These are phyloP conservation scores for Fusarium paranaense DNA, from an alignment of 2,329 filamentous ascomycete genomes.

Conservation along the genomic window DNA sequence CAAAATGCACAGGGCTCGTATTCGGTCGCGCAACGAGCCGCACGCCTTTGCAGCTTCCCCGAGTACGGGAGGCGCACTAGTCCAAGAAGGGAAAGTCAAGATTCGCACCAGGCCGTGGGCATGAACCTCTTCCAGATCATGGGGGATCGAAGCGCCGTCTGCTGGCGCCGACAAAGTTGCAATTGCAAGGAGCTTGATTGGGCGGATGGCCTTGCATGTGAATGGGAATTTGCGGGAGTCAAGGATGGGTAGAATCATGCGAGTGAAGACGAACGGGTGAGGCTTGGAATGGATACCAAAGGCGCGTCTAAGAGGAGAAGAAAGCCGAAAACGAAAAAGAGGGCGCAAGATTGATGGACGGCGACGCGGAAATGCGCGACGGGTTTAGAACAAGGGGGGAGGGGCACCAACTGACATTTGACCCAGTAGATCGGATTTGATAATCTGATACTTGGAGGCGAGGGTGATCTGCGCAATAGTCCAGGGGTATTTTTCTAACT, in stretches of 20 bases:
- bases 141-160: background rate
- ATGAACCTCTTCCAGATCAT: background rate
- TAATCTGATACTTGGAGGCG: slow-evolving; percentile 33
- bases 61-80: slow-evolving; percentile 6
- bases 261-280: slow-evolving; percentile 24
- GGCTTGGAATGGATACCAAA: slow-evolving; percentile 5
- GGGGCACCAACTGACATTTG: background rate
- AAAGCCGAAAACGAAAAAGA: slow-evolving; percentile 42
- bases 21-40: slow-evolving; percentile 2
- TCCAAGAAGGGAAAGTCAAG: background rate
- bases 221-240: background rate
- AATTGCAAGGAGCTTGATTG: slow-evolving; percentile 26
- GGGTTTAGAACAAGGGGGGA: slow-evolving; percentile 15
- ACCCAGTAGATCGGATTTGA: slow-evolving; percentile 35
- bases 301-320: background rate
- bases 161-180: background rate
- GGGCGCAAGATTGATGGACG: slow-evolving; percentile 25
- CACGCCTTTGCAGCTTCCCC: background rate
- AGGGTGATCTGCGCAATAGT: slow-evolving; percentile 16
- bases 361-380: slow-evolving; percentile 19
- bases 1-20: slow-evolving; percentile 6
- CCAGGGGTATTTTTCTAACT: slow-evolving; percentile 29
- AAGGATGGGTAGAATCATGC: background rate
- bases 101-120: background rate
- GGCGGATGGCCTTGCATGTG: slow-evolving; percentile 1